Conservation (phyloP, 352 stramenopile species). For the Aphanomyces euteiches region DNA sequence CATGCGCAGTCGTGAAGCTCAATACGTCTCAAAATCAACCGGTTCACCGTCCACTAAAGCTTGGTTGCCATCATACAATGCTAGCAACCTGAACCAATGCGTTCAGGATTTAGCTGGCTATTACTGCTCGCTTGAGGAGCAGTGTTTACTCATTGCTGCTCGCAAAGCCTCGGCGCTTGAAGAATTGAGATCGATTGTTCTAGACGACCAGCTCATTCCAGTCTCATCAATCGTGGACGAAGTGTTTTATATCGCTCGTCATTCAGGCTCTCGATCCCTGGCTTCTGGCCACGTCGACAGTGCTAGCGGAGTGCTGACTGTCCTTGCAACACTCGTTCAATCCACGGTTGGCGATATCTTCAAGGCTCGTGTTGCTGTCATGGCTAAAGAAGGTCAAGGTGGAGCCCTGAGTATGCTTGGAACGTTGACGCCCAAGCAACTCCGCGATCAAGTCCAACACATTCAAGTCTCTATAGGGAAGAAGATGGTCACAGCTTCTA, state of each 20-base stretch:
- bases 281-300: slow-evolving; percentile 81
- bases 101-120: slow-evolving; percentile 81
- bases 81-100: slow-evolving; percentile 71
- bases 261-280: slow-evolving; percentile 72
- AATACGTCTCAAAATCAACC: slow-evolving; percentile 29
- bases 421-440: slow-evolving; percentile 44
- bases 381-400: slow-evolving; percentile 59
- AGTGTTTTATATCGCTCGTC: slow-evolving; percentile 82
- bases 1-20: slow-evolving; percentile 56
- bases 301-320: slow-evolving; percentile 75
- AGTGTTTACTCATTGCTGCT: slow-evolving; percentile 66
- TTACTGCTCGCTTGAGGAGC: slow-evolving; percentile 86
- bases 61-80: slow-evolving; percentile 54
- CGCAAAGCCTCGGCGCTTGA: slow-evolving; percentile 83
- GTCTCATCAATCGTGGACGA: slow-evolving; percentile 84
- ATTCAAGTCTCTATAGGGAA: slow-evolving; percentile 80
- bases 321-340: slow-evolving; percentile 79
- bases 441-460: slow-evolving; percentile 84
- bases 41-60: not conserved
- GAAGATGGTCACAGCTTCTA: slow-evolving; percentile 54
- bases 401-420: slow-evolving; percentile 51
- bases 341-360: slow-evolving; percentile 76
- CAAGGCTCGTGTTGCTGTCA: slow-evolving; percentile 69
- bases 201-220: slow-evolving; percentile 52
- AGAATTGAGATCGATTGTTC: slow-evolving; percentile 64